Base-by-base conservation (phyloP, 1,139 yeast species). In the Saccharomyces pastorianus region DNA sequence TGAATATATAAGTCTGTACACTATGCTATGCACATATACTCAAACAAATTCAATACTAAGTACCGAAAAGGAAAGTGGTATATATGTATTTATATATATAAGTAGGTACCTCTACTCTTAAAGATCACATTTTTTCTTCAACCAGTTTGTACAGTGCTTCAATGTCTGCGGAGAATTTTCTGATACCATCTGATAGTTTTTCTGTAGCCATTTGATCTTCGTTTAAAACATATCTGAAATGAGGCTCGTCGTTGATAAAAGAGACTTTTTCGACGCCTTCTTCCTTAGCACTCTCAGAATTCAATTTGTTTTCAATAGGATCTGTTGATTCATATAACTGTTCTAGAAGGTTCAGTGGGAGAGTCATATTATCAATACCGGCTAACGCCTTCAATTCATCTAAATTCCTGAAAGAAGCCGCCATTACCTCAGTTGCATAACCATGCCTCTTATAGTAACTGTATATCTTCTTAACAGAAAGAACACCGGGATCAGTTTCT, bases 131-230 rank as follows among this genome's bases (percentile, higher is more conserved):
- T 77, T 81, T 88, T 67, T 79, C 73, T 76, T 86, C 88, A 74
- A 93, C 81, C 71, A 84, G 79, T 64, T 81, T 76, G 74, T 86
- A 79, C 72, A 93, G 83, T 59, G 96, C 85, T 65, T 76, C 83
- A 66, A 95, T 88, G 73, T 93, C 99, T 73, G 88, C 91, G 67
- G 96, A 88, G 76, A 93, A 93, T 75, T 83, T 82, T 81, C 98
- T 87, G 78, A 93, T 93, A 81, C 99, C 99, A 71, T 93, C 96
- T 63, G 96, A 76, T 71, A 93, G 83, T 81, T 93, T 93, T 79
- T 90, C 97, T 63, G 96, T 89, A 67, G 97, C 95, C 98, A 93
- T 91, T 64, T 93, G 95, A 74, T 93, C 98, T 74, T 93, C 96
- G 78, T 93, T 93, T 66, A 93, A 78, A 58, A 78, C 80, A 77